Conservation (phyloP, 345 rosid species). For the Eucalyptus tenuipes region DNA sequence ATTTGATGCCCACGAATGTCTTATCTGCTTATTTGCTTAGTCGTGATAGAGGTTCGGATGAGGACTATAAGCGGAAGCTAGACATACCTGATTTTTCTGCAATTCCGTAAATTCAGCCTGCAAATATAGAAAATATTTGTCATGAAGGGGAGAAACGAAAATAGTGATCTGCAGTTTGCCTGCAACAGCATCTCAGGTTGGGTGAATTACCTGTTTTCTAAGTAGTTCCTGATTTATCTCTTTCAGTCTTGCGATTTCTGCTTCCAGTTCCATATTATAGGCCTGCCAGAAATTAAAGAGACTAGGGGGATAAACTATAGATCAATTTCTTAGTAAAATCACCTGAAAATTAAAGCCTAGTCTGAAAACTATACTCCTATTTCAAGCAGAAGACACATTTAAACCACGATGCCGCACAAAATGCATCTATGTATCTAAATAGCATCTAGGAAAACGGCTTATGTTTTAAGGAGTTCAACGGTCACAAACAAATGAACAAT, state of each 20-base stretch:
- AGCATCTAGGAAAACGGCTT: neutral
- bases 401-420: neutral
- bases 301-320: neutral
- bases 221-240: slow-evolving; percentile 61
- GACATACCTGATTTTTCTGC: slow-evolving; percentile 8
- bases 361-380: neutral
- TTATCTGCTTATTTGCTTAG: neutral
- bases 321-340: neutral
- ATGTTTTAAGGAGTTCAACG: neutral
- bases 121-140: neutral
- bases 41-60: neutral
- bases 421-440: neutral
- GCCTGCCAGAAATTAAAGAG: slow-evolving; percentile 42
- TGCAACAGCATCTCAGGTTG: neutral
- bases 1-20: neutral
- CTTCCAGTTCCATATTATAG: slow-evolving; percentile 87
- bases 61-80: neutral
- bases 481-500: neutral
- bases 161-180: neutral
- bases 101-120: neutral
- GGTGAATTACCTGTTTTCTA: slow-evolving; percentile 53
- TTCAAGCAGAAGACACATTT: neutral
- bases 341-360: neutral
- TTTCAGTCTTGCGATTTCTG: slow-evolving; percentile 78
- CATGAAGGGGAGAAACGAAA: neutral